phyloP scores from a whole-genome alignment of 1,284 basidiomycete genomes.

The Xerocomus tenax region DNA sequence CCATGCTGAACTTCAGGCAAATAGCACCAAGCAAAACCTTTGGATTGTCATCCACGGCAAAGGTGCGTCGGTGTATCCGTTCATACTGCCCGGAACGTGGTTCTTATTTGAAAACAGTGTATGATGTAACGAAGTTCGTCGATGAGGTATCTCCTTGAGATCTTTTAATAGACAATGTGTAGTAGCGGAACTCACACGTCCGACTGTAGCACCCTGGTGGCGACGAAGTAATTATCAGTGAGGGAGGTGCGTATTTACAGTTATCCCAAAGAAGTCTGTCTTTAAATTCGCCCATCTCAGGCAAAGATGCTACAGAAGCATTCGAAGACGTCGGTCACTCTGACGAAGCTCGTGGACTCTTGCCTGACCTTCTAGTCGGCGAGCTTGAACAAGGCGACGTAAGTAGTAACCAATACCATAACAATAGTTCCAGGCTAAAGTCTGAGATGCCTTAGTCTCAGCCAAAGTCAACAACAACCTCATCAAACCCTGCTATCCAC shows the following conservation, averaged over 20 bases:
- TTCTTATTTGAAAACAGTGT: conserved; percentile 54
- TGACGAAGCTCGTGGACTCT: conserved; percentile 89
- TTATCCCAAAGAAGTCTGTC: conserved; percentile 1
- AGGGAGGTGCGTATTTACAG: conserved; percentile 64
- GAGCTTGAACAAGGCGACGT: conserved; percentile 68
- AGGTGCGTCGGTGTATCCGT: conserved; percentile 42
- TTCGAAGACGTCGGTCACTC: conserved; percentile 99
- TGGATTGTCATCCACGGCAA: conserved; percentile 80
- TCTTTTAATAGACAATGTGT: not conserved
- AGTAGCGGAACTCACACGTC: conserved; percentile 7
- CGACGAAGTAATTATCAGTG: conserved; percentile 92
- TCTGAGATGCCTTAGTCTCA: conserved; percentile 9
- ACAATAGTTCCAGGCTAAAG: not conserved
- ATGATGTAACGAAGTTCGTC: conserved; percentile 89
- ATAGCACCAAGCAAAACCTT: conserved; percentile 66
- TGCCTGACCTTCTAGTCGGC: conserved; percentile 71
- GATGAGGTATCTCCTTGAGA: conserved; percentile 70
- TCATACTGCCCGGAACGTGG: conserved; percentile 23
- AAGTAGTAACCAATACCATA: conserved; percentile 28
- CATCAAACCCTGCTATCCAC: conserved; percentile 31
- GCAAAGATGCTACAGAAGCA: conserved; percentile 92
- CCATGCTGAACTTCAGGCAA: conserved; percentile 64
- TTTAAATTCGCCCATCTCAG: conserved; percentile 33
- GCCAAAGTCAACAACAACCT: conserved; percentile 39
- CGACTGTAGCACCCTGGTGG: conserved; percentile 77